Percentiles rank a stretch among this genome's conserved stretches.
These are phyloP conservation scores for Cetradonia linearis DNA, from an alignment of 495 filamentous ascomycete species.

Conservation along the genomic window DNA sequence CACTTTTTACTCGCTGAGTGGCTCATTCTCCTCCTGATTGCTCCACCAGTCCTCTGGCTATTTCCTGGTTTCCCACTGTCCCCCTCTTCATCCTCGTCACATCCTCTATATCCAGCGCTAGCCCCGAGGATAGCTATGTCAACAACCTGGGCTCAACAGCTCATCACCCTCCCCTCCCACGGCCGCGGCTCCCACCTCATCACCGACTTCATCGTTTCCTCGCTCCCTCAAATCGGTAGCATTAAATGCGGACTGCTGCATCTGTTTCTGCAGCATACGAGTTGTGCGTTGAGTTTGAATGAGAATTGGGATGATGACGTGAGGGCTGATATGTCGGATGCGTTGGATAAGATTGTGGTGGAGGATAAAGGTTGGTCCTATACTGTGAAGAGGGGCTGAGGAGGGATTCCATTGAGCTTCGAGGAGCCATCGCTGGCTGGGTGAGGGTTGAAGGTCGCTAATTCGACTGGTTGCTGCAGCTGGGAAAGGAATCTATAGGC, in stretches of 20 bases:
- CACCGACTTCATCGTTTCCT: constrained; percentile 56
- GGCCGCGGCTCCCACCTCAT: constrained; percentile 83
- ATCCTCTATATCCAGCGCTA: constrained; percentile 29
- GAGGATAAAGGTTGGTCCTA: constrained; percentile 42
- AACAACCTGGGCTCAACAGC: constrained; percentile 28
- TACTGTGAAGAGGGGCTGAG: neutral
- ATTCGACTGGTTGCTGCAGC: neutral
- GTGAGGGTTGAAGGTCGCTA: neutral
- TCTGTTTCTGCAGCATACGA: constrained; percentile 86
- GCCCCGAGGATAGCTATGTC: constrained; percentile 20
- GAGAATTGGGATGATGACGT: constrained; percentile 91
- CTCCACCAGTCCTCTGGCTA: constrained; percentile 38
- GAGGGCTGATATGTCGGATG: constrained; percentile 81
- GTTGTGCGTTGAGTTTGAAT: constrained; percentile 75
- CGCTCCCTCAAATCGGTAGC: constrained; percentile 58
- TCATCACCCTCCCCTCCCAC: constrained; percentile 60
- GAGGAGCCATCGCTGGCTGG: neutral
- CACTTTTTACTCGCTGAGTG: neutral
- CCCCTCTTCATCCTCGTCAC: neutral
- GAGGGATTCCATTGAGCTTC: too few relatives aligned
- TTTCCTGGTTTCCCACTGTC: constrained; percentile 33
- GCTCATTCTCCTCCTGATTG: constrained; percentile 16
- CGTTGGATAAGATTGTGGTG: constrained; percentile 78
- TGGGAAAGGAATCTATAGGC: constrained; percentile 69
- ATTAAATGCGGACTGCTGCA: constrained; percentile 84